Evolutionary conservation across 768 basidiomycete species (phyloP).

Genomic region (Saitozyma podzolica): DNA sequence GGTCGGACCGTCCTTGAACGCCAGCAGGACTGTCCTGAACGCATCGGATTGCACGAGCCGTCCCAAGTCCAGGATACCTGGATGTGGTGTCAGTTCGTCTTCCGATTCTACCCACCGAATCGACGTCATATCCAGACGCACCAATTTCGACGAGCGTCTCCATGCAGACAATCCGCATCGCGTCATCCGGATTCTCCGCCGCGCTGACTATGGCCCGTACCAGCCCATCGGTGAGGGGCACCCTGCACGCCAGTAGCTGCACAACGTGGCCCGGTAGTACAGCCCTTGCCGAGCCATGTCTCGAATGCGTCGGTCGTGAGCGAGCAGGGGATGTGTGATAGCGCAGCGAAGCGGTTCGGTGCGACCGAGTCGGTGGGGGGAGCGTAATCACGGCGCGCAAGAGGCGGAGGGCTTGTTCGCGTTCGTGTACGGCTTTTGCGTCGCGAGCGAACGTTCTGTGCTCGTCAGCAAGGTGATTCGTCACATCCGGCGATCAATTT

Average conservation of each 20-base stretch:
- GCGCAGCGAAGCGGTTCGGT: neutral
- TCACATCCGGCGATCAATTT: neutral
- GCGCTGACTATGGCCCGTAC: slow-evolving; percentile 87
- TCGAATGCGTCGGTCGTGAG: neutral
- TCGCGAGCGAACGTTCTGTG: slow-evolving; percentile 79
- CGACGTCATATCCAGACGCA: slow-evolving; percentile 53
- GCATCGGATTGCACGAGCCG: slow-evolving; percentile 78
- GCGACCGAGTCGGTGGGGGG: slow-evolving; percentile 51
- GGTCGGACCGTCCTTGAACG: slow-evolving; percentile 80
- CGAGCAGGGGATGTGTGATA: neutral
- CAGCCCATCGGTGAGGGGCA: slow-evolving; percentile 43
- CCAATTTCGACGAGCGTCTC: slow-evolving; percentile 88
- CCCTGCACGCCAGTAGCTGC: slow-evolving; percentile 18
- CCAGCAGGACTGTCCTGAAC: slow-evolving; percentile 79
- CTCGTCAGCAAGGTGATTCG: neutral
- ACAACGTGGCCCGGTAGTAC: neutral
- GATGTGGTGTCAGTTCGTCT: neutral
- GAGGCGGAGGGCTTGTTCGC: slow-evolving; percentile 92
- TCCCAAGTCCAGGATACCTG: slow-evolving; percentile 85
- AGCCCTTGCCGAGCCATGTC: neutral
- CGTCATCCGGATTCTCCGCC: slow-evolving; percentile 89
- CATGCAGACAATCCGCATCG: slow-evolving; percentile 75
- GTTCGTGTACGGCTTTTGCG: slow-evolving; percentile 65
- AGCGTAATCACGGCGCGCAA: slow-evolving; percentile 79
- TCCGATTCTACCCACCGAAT: slow-evolving; percentile 3